phyloP scores from a whole-genome alignment of 306 rosid species.

The Hippophae gyantsensis region DNA sequence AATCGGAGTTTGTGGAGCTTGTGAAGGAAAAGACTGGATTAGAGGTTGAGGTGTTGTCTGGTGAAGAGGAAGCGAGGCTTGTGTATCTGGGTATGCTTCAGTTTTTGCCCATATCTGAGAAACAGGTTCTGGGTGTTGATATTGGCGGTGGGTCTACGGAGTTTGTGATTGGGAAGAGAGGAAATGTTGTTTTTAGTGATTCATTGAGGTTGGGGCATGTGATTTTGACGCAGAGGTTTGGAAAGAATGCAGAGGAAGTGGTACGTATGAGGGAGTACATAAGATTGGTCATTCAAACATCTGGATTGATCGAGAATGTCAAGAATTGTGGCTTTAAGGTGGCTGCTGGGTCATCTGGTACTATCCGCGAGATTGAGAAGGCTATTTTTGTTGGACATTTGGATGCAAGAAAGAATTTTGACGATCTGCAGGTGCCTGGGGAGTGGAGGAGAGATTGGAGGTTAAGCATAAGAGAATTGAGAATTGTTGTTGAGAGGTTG shows the following conservation, averaged over 20 bases:
- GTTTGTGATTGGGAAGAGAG: slow-evolving; percentile 30
- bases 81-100: slow-evolving; percentile 29
- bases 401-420: slow-evolving; percentile 2
- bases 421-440: slow-evolving; percentile 8
- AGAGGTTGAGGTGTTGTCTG: slow-evolving; percentile 23
- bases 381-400: slow-evolving; percentile 16
- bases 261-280: slow-evolving; percentile 20
- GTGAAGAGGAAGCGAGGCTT: slow-evolving; percentile 39
- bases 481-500: slow-evolving; percentile 21
- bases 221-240: slow-evolving; percentile 25
- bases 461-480: slow-evolving; percentile 25
- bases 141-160: slow-evolving; percentile 43
- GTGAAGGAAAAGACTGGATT: slow-evolving; percentile 19
- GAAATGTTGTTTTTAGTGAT: slow-evolving; percentile 17
- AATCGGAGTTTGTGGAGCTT: slow-evolving; percentile 12
- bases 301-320: slow-evolving; percentile 20
- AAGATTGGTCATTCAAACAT: slow-evolving; percentile 17
- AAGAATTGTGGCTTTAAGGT: slow-evolving; percentile 25
- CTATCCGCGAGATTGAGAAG: slow-evolving; percentile 27
- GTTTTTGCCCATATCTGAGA: slow-evolving; percentile 19
- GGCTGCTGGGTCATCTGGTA: slow-evolving; percentile 32
- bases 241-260: slow-evolving; percentile 3
- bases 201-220: slow-evolving; percentile 37
- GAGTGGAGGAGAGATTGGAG: slow-evolving; percentile 24
- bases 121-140: slow-evolving; percentile 24